Percentiles rank a stretch among this genome's conserved stretches.
phyloP scores from a whole-genome alignment of 768 basidiomycete genomes.

The Phylloporus sp. region DNA sequence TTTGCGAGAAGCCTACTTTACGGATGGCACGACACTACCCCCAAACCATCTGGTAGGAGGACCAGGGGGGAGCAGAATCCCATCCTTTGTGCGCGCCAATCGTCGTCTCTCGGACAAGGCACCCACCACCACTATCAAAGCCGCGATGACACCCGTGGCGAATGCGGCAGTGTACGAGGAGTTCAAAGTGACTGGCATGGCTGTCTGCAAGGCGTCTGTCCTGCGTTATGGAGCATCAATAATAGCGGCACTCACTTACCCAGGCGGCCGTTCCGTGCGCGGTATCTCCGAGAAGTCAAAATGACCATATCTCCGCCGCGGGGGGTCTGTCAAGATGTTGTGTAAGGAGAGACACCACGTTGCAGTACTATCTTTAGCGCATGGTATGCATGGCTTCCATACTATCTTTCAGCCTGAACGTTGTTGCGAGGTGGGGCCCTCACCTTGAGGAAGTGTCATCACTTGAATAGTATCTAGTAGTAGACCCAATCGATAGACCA shows the following conservation, averaged over 20 bases:
- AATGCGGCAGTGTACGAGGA: background rate
- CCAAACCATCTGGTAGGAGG: background rate
- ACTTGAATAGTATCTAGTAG: too few relatives aligned
- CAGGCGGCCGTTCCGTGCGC: background rate
- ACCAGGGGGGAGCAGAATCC: background rate
- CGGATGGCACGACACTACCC: background rate
- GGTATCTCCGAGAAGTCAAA: too few relatives aligned
- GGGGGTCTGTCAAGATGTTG: too few relatives aligned
- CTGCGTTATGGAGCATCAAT: background rate
- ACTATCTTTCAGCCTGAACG: too few relatives aligned
- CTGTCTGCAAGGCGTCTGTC: background rate
- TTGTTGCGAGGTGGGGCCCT: too few relatives aligned
- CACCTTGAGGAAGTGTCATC: too few relatives aligned
- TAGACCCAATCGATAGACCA: too few relatives aligned
- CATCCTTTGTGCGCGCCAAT: background rate
- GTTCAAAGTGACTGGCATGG: background rate
- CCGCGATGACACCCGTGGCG: background rate
- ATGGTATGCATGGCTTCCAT: too few relatives aligned
- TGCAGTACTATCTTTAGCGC: too few relatives aligned
- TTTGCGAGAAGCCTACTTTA: background rate
- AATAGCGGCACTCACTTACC: background rate
- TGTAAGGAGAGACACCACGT: too few relatives aligned
- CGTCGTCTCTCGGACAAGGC: background rate
- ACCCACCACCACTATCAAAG: background rate
- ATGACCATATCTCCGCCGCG: too few relatives aligned